Evolutionary conservation across 305 asterid species (phyloP).

Genomic region (Ajuga reptans): DNA sequence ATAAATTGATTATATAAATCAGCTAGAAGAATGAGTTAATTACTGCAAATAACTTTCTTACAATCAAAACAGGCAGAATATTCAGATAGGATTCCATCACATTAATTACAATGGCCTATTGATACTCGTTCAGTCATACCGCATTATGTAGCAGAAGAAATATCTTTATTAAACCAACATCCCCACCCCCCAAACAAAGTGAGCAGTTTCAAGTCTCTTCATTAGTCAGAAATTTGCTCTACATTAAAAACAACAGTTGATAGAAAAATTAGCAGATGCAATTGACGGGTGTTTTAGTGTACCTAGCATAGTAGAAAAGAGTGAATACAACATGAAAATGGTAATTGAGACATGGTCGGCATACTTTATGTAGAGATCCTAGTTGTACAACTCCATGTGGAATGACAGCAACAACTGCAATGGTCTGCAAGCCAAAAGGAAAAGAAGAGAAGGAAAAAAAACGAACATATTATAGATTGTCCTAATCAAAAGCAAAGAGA

Average conservation of each 20-base stretch:
- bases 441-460: not conserved
- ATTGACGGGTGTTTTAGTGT: not conserved
- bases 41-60: not conserved
- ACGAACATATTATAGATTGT: conserved; percentile 3
- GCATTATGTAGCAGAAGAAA: not conserved
- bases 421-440: conserved; percentile 47
- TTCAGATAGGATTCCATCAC: not conserved
- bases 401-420: conserved; percentile 73
- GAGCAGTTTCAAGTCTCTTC: not conserved
- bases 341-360: conserved; percentile 20
- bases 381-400: conserved; percentile 88
- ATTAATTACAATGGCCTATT: not conserved
- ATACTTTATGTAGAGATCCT: conserved; percentile 70
- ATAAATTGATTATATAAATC: not conserved
- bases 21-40: not conserved
- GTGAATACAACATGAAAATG: conserved; percentile 1
- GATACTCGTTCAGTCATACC: not conserved
- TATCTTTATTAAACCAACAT: not conserved
- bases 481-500: conserved; percentile 10
- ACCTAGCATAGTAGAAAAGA: not conserved
- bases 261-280: not conserved
- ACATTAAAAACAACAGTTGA: conserved; percentile 7
- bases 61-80: conserved; percentile 1
- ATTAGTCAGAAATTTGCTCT: not conserved
- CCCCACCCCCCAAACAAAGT: not conserved